phyloP scores from a whole-genome alignment of 306 rosid genomes.

The Vigna mungo region DNA sequence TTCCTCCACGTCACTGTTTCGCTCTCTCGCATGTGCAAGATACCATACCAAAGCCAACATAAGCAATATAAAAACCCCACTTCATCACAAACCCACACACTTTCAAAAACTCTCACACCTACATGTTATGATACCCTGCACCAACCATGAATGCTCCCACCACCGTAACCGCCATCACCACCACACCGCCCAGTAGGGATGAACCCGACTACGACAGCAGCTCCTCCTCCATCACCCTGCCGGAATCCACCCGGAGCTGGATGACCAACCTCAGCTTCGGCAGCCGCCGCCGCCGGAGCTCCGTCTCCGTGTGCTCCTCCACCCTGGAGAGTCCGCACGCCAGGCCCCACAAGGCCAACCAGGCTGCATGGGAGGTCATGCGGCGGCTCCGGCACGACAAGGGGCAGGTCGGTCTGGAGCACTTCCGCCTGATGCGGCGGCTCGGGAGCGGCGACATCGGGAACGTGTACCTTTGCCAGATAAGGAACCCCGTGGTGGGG shows the following conservation, averaged over 20 bases:
- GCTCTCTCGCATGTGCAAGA: constrained; percentile 48
- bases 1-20: constrained; percentile 37
- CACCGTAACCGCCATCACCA: constrained; percentile 48
- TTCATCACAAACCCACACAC: constrained; percentile 30
- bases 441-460: constrained; percentile 94
- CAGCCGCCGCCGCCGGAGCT: constrained; percentile 74
- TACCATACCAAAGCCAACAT: constrained; percentile 29
- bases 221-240: constrained; percentile 80
- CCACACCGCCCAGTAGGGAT: constrained; percentile 51
- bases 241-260: constrained; percentile 86
- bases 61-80: constrained; percentile 18
- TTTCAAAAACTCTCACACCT: constrained; percentile 23
- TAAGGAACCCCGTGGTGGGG: constrained; percentile 75
- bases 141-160: constrained; percentile 54
- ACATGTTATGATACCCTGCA: constrained; percentile 49
- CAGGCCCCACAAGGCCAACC: constrained; percentile 93
- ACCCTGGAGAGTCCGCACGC: constrained; percentile 35
- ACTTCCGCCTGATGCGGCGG: constrained; percentile 78
- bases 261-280: constrained; percentile 87
- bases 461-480: constrained; percentile 89
- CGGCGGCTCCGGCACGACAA: constrained; percentile 59
- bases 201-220: constrained; percentile 86
- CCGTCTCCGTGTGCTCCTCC: constrained; percentile 65
- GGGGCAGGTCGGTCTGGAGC: constrained; percentile 80
- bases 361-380: constrained; percentile 92